These are phyloP conservation scores for Globomyces pollinis-pini DNA, from an alignment of 192 early-diverging fungal species.

Conservation along the genomic window DNA sequence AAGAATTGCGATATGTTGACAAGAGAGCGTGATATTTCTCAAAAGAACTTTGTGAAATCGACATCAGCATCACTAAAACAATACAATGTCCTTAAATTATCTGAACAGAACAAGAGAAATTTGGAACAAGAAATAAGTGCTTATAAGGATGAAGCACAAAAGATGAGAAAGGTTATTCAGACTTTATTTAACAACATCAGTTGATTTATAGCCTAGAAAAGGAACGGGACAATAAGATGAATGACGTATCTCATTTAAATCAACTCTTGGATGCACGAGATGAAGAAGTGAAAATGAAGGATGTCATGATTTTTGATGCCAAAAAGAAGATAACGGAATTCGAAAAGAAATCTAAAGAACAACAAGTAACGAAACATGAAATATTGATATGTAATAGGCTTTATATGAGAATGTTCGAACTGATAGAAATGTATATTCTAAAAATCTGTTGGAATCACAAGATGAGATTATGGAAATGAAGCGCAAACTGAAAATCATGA, in stretches of 20 bases:
- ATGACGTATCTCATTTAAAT: slow-evolving; percentile 27
- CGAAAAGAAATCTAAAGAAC: slow-evolving; percentile 52
- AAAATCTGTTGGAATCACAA: slow-evolving; percentile 51
- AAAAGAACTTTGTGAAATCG: slow-evolving; percentile 51
- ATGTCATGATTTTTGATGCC: slow-evolving; percentile 50
- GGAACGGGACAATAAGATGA: slow-evolving; percentile 45
- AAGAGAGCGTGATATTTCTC: slow-evolving; percentile 50
- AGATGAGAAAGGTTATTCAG: slow-evolving; percentile 48
- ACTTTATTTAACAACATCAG: slow-evolving; percentile 18
- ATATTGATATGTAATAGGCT: slow-evolving; percentile 16
- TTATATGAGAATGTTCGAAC: slow-evolving; percentile 53
- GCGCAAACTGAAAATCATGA: slow-evolving; percentile 56
- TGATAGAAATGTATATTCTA: slow-evolving; percentile 53
- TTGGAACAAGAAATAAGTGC: slow-evolving; percentile 52
- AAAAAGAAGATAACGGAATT: slow-evolving; percentile 51
- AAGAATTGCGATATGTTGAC: slow-evolving; percentile 39
- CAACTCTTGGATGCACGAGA: slow-evolving; percentile 27
- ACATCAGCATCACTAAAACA: slow-evolving; percentile 47
- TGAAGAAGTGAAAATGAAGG: slow-evolving; percentile 55
- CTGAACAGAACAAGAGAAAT: slow-evolving; percentile 50
- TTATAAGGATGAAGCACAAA: slow-evolving; percentile 54
- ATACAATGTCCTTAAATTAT: slow-evolving; percentile 43
- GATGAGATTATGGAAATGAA: slow-evolving; percentile 59
- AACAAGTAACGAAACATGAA: slow-evolving; percentile 45
- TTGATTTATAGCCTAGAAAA: slow-evolving; percentile 54